A percentile compares a stretch with the other conserved stretches of the same genome.
Conservation (phyloP, 2,329 filamentous ascomycete species). For the Colletotrichum sidae region DNA sequence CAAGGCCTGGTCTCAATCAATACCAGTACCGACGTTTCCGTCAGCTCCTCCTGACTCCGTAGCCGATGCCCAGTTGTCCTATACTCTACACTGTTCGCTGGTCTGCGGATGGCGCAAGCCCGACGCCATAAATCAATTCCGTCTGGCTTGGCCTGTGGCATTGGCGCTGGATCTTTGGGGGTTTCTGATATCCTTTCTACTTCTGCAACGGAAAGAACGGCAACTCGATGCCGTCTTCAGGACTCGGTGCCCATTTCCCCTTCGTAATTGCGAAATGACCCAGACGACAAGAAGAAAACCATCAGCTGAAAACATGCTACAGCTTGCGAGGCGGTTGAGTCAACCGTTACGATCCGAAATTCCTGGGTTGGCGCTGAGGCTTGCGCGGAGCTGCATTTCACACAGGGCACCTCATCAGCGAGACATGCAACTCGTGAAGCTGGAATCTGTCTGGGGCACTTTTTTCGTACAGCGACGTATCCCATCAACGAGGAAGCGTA, state of each 20-base stretch:
- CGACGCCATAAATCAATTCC: not conserved
- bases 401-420: constrained; percentile 19
- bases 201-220: not conserved
- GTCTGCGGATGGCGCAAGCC: constrained; percentile 10
- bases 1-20: no score
- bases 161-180: no score
- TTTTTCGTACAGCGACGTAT: not conserved
- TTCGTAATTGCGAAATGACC: no score
- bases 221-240: not conserved
- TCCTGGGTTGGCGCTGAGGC: constrained; percentile 9
- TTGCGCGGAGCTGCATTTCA: constrained; percentile 17
- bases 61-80: not conserved
- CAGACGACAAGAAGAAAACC: not conserved
- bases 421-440: not conserved
- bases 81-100: not conserved
- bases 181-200: not conserved
- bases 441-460: no score
- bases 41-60: not conserved
- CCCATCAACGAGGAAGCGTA: no score
- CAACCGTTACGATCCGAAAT: constrained; percentile 20
- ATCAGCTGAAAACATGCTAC: constrained; percentile 5
- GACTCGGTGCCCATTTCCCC: no score
- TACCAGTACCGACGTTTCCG: no score
- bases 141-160: no score
- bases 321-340: constrained; percentile 20